A percentile compares a stretch with the other conserved stretches of the same genome.
These are phyloP conservation scores for Trifolium repens DNA, from an alignment of 306 rosid genomes.

Conservation along the genomic window DNA sequence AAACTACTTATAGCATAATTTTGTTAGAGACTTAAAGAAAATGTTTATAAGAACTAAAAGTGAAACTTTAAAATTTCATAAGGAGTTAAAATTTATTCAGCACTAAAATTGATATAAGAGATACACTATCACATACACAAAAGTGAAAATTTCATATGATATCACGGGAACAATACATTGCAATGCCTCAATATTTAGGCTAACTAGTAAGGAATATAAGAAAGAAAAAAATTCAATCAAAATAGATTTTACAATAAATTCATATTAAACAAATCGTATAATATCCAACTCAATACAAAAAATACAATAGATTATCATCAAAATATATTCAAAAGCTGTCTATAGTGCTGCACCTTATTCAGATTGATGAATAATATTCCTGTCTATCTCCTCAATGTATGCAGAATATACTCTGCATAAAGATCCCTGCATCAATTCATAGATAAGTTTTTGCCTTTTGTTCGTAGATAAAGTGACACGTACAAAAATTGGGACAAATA, in stretches of 20 bases:
- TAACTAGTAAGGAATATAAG: not conserved
- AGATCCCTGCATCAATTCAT: slow-evolving; percentile 84
- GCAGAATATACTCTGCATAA: slow-evolving; percentile 85
- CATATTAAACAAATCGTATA: not conserved
- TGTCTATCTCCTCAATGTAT: slow-evolving; percentile 76
- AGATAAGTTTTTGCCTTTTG: not conserved
- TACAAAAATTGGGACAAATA: too few relatives aligned
- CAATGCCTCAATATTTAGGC: not conserved
- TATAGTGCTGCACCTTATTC: slow-evolving; percentile 42
- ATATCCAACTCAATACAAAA: slow-evolving; percentile 38
- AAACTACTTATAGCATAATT: too few relatives aligned
- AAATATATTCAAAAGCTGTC: slow-evolving; percentile 27
- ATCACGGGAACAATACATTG: not conserved
- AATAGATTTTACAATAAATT: slow-evolving; percentile 26
- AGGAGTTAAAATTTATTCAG: too few relatives aligned
- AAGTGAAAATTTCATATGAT: too few relatives aligned
- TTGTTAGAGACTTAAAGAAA: too few relatives aligned
- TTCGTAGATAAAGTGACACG: too few relatives aligned
- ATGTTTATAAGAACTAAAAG: too few relatives aligned
- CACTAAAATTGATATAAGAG: too few relatives aligned
- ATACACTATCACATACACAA: too few relatives aligned
- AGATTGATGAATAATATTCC: slow-evolving; percentile 26
- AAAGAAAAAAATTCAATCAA: slow-evolving; percentile 11
- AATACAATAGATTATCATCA: slow-evolving; percentile 15
- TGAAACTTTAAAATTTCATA: too few relatives aligned